phyloP scores from a whole-genome alignment of 352 stramenopile species.

The Pythium grandisporangium region DNA sequence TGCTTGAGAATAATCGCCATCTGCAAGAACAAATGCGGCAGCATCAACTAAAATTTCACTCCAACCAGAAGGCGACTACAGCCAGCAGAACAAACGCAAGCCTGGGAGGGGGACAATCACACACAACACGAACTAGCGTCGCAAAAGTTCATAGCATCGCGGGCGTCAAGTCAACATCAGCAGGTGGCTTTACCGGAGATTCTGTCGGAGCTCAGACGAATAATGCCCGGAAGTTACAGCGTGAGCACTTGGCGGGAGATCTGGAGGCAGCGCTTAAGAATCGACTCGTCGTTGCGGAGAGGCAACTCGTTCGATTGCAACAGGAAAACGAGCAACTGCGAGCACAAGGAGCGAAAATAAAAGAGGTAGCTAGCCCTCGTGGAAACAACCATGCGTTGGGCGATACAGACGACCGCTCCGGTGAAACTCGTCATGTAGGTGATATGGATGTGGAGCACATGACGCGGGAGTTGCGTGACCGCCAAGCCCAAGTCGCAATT shows the following conservation, averaged over 20 bases:
- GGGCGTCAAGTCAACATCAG: neutral
- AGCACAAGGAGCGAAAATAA: neutral
- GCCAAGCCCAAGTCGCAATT: constrained; percentile 74
- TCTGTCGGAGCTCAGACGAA: constrained; percentile 33
- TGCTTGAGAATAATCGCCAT: constrained; percentile 62
- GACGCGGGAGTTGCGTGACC: constrained; percentile 68
- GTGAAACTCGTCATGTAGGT: constrained; percentile 4
- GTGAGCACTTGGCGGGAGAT: constrained; percentile 39
- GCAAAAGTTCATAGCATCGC: constrained; percentile 7
- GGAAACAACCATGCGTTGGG: constrained; percentile 14
- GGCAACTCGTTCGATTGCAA: constrained; percentile 57
- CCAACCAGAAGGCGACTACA: constrained; percentile 9
- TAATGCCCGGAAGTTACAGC: constrained; percentile 33
- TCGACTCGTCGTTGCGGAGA: constrained; percentile 54
- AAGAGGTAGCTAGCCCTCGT: neutral
- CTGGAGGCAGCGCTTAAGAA: constrained; percentile 69
- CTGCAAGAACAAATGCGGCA: constrained; percentile 46
- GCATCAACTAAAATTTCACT: constrained; percentile 16
- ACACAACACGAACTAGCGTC: neutral
- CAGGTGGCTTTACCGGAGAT: constrained; percentile 12
- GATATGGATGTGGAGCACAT: constrained; percentile 42
- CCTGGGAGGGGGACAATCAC: neutral
- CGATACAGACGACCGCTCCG: constrained; percentile 9
- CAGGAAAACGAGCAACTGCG: constrained; percentile 60
- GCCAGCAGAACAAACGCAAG: constrained; percentile 11